Evolutionary conservation across 805 yeast genomes (phyloP).

Genomic region (Candida alai): DNA sequence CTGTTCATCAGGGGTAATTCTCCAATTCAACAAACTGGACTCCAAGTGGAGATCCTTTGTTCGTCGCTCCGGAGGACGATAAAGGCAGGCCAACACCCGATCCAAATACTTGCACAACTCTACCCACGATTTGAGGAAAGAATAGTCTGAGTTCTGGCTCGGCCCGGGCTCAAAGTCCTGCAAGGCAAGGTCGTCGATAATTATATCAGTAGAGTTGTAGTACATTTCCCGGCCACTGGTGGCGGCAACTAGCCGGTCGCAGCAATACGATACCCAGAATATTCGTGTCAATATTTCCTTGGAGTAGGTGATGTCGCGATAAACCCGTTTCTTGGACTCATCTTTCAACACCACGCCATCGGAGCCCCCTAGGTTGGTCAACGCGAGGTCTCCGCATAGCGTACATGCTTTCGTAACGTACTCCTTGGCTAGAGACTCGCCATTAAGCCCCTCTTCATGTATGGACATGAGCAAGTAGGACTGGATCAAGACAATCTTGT

Average conservation of each 20-base stretch:
- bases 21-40: neutral
- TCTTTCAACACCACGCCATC: conserved; percentile 2
- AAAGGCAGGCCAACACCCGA: conserved; percentile 1
- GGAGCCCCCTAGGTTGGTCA: conserved; percentile 4
- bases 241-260: conserved; percentile 5
- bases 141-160: neutral
- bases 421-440: conserved; percentile 5
- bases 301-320: neutral
- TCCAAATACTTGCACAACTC: conserved; percentile 1
- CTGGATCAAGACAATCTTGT: conserved; percentile 5
- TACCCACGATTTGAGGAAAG: conserved; percentile 2
- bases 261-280: conserved; percentile 3
- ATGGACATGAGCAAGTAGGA: conserved; percentile 6
- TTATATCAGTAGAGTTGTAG: conserved; percentile 1
- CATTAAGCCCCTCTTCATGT: conserved; percentile 6
- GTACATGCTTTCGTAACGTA: conserved; percentile 5
- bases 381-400: conserved; percentile 5
- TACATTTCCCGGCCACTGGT: conserved; percentile 7
- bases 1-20: neutral
- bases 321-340: neutral
- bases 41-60: neutral
- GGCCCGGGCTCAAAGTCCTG: conserved; percentile 2
- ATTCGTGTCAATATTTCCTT: conserved; percentile 3
- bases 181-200: conserved; percentile 1
- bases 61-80: conserved; percentile 5